phyloP scores from a whole-genome alignment of 345 rosid genomes.

The Pugionium dolabratum region DNA sequence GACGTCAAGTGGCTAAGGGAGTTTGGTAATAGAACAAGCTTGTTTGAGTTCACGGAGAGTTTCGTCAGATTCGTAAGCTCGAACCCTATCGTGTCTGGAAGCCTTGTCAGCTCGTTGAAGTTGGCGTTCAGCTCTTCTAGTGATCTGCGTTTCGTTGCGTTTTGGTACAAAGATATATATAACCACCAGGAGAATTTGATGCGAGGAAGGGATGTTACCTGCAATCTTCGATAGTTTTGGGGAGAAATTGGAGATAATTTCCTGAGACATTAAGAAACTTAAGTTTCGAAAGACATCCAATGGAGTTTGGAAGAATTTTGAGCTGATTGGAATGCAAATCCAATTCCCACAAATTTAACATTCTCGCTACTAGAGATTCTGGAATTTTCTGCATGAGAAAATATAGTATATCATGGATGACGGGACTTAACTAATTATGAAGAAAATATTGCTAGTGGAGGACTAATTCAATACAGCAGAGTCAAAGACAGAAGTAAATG shows the following conservation, averaged over 20 bases:
- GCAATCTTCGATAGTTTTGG: conserved; percentile 58
- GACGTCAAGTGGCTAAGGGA: conserved; percentile 59
- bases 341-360: conserved; percentile 63
- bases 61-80: conserved; percentile 61
- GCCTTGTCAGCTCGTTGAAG: conserved; percentile 64
- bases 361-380: conserved; percentile 72
- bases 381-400: conserved; percentile 44
- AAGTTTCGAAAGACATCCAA: conserved; percentile 79
- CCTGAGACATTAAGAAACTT: conserved; percentile 74
- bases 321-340: conserved; percentile 80
- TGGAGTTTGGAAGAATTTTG: conserved; percentile 65
- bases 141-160: conserved; percentile 40
- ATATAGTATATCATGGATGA: no score
- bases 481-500: no score
- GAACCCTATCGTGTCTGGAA: conserved; percentile 68
- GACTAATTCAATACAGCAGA: no score
- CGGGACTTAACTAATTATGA: no score
- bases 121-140: conserved; percentile 78
- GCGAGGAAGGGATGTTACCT: conserved; percentile 16
- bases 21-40: conserved; percentile 56
- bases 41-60: conserved; percentile 71
- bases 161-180: not conserved
- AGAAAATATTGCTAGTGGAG: no score
- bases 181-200: not conserved
- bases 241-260: conserved; percentile 57